Percentiles rank a stretch among this genome's conserved stretches.
phyloP scores from a whole-genome alignment of 140 eudicot genomes.

The Stevia rebaudiana region DNA sequence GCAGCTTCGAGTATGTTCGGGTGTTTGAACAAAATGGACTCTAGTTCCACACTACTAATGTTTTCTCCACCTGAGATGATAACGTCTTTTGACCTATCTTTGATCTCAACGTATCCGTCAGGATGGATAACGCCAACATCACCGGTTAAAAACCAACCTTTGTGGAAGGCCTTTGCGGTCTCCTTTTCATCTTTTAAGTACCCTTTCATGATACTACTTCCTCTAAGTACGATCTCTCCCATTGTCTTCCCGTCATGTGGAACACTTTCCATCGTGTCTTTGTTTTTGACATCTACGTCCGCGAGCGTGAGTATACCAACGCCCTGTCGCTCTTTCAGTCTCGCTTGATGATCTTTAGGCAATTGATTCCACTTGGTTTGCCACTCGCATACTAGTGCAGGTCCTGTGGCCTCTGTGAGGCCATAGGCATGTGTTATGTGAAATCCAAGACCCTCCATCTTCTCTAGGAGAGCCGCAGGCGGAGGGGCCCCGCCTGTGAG shows the following conservation, averaged over 20 bases:
- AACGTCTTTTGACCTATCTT: constrained; percentile 69
- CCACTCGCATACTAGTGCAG: constrained; percentile 78
- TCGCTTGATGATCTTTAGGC: constrained; percentile 27
- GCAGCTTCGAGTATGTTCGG: constrained; percentile 56
- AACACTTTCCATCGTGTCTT: constrained; percentile 49
- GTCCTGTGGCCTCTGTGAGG: constrained; percentile 81
- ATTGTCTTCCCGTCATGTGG: constrained; percentile 45
- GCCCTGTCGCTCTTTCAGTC: constrained; percentile 65
- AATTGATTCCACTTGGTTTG: constrained; percentile 51
- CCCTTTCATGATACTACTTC: constrained; percentile 81
- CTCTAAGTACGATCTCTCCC: constrained; percentile 79
- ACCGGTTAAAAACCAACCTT: constrained; percentile 72
- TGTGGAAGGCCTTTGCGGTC: constrained; percentile 35
- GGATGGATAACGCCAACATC: constrained; percentile 76
- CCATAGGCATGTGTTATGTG: constrained; percentile 76
- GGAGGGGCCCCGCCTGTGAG: constrained; percentile 86
- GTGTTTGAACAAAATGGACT: constrained; percentile 41
- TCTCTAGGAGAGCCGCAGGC: constrained; percentile 47
- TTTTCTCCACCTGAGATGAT: constrained; percentile 81
- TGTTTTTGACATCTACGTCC: constrained; percentile 56
- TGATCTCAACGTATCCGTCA: constrained; percentile 75
- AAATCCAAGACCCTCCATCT: constrained; percentile 55
- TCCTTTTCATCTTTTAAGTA: constrained; percentile 58
- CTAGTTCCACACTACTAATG: constrained; percentile 74
- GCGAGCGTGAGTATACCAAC: constrained; percentile 53